Base-by-base conservation (phyloP, 495 filamentous ascomycete species). In the Aspergillus steynii region DNA sequence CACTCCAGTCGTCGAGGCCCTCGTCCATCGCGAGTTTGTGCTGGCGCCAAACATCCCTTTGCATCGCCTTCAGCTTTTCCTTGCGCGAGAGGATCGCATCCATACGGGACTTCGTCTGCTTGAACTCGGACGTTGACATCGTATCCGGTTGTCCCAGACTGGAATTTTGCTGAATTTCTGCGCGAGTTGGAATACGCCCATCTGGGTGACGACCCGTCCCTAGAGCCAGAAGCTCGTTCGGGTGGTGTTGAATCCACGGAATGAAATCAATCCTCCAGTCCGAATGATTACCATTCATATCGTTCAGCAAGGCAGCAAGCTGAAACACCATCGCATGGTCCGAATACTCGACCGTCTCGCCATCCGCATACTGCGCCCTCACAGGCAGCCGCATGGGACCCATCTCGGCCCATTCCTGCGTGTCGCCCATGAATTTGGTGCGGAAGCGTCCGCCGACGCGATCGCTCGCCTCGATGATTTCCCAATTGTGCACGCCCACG, bases 381-480 rank as follows among this genome's bases (percentile, higher is more conserved):
- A 59, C 47, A 8, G 79, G 74, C 27, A 86, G 85, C 12, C 87
- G 71, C 87, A 89, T 89, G 1, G 87, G 86, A 0, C 87, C 87
- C 87, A 90, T 89, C 65, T 90, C 87, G 5, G 64, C 83, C 66
- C 87, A 88, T 51, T 90, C 78, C 31, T 83, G 78, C 1, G 86
- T 84, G 0, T 76, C 78, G 4, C 78, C 77, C 5, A 88, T 74
- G 54, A 87, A 87, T 34, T 75, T 78, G 2, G 86, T 88, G 45
- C 82, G 81, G 15, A 89, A 80, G 4, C 86, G 77, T 4, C 87
- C 82, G 3, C 81, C 82, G 57, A 84, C 68, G 8, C 81, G 70
- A 5, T 77, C 60, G n/a, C 73, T 75, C 0, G 78, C 71, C 61
- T 84, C 82, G 28, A 78, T 65, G 32, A 84, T 83, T 29, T 79